Percentiles rank a stretch among this genome's conserved stretches.
These are phyloP conservation scores for Carpinus fangiana DNA, from an alignment of 306 rosid species.

Conservation along the genomic window DNA sequence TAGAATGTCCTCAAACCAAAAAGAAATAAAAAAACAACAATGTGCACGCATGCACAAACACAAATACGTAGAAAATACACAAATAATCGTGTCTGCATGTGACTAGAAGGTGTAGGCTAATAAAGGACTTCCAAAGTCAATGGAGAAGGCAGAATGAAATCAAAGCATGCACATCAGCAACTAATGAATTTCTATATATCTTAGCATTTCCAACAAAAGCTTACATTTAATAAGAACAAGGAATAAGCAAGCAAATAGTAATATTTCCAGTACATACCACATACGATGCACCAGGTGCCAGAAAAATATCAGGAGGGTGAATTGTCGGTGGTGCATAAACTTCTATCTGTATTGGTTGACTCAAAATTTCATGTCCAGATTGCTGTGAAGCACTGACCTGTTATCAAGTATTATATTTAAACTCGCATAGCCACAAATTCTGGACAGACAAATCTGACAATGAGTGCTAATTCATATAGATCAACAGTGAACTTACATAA, in stretches of 20 bases:
- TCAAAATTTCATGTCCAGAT: slow-evolving; percentile 64
- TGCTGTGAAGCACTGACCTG: slow-evolving; percentile 74
- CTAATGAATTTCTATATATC: neutral
- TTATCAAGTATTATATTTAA: slow-evolving; percentile 37
- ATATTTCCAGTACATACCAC: slow-evolving; percentile 52
- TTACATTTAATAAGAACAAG: slow-evolving; percentile 1
- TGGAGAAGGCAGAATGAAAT: neutral
- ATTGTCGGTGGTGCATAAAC: slow-evolving; percentile 83
- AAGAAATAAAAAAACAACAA: neutral
- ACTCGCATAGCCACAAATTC: slow-evolving; percentile 24
- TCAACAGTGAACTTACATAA: slow-evolving; percentile 56
- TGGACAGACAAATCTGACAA: slow-evolving; percentile 21
- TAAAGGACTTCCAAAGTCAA: neutral
- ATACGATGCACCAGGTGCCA: slow-evolving; percentile 84
- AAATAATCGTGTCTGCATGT: neutral
- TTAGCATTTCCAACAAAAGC: neutral
- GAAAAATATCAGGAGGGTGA: slow-evolving; percentile 64
- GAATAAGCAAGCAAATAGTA: neutral
- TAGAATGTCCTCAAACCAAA: neutral
- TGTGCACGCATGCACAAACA: neutral
- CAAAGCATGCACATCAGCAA: neutral
- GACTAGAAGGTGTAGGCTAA: neutral
- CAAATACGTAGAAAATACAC: neutral
- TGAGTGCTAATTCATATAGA: slow-evolving; percentile 11
- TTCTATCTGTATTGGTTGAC: slow-evolving; percentile 78